These are phyloP conservation scores for Hylodesmum podocarpum DNA, from an alignment of 306 rosid genomes.

Conservation along the genomic window DNA sequence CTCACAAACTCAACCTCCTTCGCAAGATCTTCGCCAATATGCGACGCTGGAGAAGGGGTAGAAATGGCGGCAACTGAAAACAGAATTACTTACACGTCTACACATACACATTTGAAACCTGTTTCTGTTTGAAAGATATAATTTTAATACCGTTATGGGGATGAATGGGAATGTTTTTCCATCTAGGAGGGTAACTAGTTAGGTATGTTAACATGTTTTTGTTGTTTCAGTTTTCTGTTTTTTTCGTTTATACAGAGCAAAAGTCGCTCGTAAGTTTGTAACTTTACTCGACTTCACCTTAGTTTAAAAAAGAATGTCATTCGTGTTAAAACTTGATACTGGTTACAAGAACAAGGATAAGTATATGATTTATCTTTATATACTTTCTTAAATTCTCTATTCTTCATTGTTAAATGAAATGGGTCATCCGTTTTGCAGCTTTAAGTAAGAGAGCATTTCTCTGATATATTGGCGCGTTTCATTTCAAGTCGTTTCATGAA, in stretches of 20 bases:
- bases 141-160: too few relatives aligned
- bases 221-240: background rate
- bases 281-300: too few relatives aligned
- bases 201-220: background rate
- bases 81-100: background rate
- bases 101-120: background rate
- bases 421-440: too few relatives aligned
- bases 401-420: too few relatives aligned
- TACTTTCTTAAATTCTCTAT: too few relatives aligned
- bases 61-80: conserved; percentile 54
- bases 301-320: too few relatives aligned
- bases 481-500: too few relatives aligned
- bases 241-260: background rate
- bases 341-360: too few relatives aligned
- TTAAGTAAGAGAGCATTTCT: too few relatives aligned
- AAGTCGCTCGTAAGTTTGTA: background rate
- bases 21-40: conserved; percentile 49
- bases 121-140: background rate
- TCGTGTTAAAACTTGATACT: too few relatives aligned
- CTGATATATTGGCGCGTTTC: too few relatives aligned
- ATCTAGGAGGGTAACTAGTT: conserved; percentile 57
- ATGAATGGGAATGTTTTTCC: conserved; percentile 36
- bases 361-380: too few relatives aligned
- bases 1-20: conserved; percentile 58
- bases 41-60: conserved; percentile 48